Conservation (phyloP, 2,329 filamentous ascomycete genomes). For the Uncinocarpus reesii region DNA sequence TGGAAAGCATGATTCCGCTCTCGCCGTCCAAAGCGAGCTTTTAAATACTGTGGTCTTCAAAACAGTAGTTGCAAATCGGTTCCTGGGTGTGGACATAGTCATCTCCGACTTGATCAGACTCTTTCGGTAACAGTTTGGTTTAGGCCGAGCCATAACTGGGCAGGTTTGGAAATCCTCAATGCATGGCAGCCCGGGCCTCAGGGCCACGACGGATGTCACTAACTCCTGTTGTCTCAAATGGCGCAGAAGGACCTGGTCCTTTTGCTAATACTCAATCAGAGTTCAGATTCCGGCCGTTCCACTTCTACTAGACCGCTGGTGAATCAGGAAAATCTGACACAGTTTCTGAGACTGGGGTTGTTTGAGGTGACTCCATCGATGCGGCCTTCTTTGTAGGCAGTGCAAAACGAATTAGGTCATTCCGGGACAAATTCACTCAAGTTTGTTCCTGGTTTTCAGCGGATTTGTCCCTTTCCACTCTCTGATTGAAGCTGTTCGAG, state of each 20-base stretch:
- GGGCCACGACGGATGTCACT: neutral
- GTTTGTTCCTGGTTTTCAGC: no score
- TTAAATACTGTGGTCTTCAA: slow-evolving; percentile 4
- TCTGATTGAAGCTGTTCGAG: no score
- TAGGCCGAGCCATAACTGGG: neutral
- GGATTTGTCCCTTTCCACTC: no score
- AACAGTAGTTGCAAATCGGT: neutral
- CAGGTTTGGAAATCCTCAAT: slow-evolving; percentile 4
- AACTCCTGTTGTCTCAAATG: no score
- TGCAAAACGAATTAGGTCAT: neutral
- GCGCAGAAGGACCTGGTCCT: no score
- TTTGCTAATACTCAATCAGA: no score
- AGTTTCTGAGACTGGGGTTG: neutral
- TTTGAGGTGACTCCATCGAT: neutral
- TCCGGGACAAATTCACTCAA: no score
- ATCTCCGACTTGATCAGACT: neutral
- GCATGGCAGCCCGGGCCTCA: neutral
- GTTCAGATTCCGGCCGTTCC: no score
- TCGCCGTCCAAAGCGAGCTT: neutral
- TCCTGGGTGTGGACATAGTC: neutral
- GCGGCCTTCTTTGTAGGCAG: neutral
- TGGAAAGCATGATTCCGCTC: neutral
- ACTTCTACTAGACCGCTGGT: no score
- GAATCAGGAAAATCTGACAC: neutral
- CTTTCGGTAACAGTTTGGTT: slow-evolving; percentile 7